phyloP scores from a whole-genome alignment of 2,329 filamentous ascomycete species.

The Sporothrix phasma region DNA sequence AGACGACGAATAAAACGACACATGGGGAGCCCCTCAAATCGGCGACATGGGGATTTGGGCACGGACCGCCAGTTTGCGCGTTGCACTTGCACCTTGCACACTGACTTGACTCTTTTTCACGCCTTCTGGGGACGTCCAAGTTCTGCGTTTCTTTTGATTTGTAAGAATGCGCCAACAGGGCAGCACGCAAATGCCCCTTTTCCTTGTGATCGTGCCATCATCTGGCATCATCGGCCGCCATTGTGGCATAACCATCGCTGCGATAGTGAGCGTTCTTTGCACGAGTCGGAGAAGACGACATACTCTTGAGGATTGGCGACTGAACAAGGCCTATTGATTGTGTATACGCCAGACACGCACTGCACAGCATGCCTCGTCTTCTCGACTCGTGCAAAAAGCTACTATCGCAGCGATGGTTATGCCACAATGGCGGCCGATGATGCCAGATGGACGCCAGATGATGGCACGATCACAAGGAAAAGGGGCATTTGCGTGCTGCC shows the following conservation, averaged over 20 bases:
- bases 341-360: no score
- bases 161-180: neutral
- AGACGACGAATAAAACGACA: neutral
- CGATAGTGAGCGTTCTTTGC: neutral
- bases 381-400: neutral
- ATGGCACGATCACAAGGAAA: neutral
- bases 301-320: no score
- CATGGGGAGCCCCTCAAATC: no score
- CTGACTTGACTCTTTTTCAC: no score
- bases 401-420: neutral
- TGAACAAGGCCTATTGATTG: no score
- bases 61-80: neutral
- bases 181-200: neutral
- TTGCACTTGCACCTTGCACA: neutral
- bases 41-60: neutral
- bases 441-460: neutral
- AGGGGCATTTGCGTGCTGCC: neutral
- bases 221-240: neutral
- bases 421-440: neutral
- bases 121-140: neutral
- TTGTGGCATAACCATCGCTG: neutral
- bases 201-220: neutral
- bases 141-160: neutral
- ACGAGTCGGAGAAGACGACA: slow-evolving; percentile 1
- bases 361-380: no score